Evolutionary conservation across 257 asterid genomes (phyloP).

Genomic region (Penstemon newberryi): DNA sequence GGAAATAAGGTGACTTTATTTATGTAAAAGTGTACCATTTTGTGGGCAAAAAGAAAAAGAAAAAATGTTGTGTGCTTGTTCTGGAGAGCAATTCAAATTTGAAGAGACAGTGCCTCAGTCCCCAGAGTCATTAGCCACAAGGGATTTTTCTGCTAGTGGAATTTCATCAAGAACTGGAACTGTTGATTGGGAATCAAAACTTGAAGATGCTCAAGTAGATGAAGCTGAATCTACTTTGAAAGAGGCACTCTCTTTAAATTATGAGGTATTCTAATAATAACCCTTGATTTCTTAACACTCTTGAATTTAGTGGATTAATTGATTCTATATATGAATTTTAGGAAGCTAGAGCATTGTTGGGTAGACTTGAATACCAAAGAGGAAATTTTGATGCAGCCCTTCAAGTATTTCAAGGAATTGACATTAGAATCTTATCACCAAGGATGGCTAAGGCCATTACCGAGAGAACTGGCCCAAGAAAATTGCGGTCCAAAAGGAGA

Average conservation of each 20-base stretch:
- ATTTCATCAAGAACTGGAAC: slow-evolving; percentile 77
- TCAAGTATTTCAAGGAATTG: slow-evolving; percentile 94
- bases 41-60: slow-evolving; percentile 17
- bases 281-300: not conserved
- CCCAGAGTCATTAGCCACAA: slow-evolving; percentile 89
- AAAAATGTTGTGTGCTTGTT: slow-evolving; percentile 87
- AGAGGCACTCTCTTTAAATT: slow-evolving; percentile 85
- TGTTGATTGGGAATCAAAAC: slow-evolving; percentile 70
- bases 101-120: slow-evolving; percentile 77
- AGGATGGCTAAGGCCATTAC: slow-evolving; percentile 72
- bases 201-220: slow-evolving; percentile 94
- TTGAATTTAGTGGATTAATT: not conserved
- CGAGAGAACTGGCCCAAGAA: slow-evolving; percentile 55
- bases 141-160: slow-evolving; percentile 93
- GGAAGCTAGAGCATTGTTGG: slow-evolving; percentile 97
- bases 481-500: slow-evolving; percentile 49
- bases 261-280: slow-evolving; percentile 52
- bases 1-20: slow-evolving; percentile 27
- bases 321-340: slow-evolving; percentile 28
- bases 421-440: slow-evolving; percentile 59
- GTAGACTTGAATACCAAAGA: slow-evolving; percentile 89
- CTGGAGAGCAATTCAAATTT: slow-evolving; percentile 85
- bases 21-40: slow-evolving; percentile 23
- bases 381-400: slow-evolving; percentile 96
- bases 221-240: slow-evolving; percentile 94